Percentiles rank a stretch among this genome's conserved stretches.
Evolutionary conservation across 2,329 filamentous ascomycete species (phyloP).

Genomic region (Aspergillus ibericus): DNA sequence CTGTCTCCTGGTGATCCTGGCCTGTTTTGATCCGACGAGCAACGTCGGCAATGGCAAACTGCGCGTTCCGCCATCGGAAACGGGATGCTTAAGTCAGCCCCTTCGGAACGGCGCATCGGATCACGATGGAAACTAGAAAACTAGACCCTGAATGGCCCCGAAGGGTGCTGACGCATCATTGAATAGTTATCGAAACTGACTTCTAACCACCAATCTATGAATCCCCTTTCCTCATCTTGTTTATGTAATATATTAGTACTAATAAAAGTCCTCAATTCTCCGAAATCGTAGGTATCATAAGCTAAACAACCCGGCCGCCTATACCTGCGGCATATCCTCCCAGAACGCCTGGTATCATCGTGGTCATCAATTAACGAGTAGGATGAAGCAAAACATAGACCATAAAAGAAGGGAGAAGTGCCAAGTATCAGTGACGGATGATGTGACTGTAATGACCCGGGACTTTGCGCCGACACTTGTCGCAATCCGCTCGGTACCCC

Average conservation of each 20-base stretch:
- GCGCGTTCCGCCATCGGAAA: conserved; percentile 14
- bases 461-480: conserved; percentile 72
- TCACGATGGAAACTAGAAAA: not conserved
- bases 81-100: conserved; percentile 24
- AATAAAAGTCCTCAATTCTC: not conserved
- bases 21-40: not conserved
- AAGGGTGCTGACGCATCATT: not conserved
- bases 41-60: not conserved
- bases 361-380: not conserved
- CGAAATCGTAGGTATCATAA: not conserved
- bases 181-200: not conserved
- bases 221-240: not conserved
- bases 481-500: conserved; percentile 75
- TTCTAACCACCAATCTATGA: not conserved
- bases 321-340: not conserved
- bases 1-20: too few species aligned
- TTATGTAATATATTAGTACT: not conserved
- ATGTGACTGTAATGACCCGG: conserved; percentile 82
- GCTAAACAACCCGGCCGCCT: not conserved
- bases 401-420: not conserved
- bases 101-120: conserved; percentile 23
- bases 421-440: conserved; percentile 44
- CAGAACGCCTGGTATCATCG: not conserved
- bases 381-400: not conserved
- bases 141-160: not conserved